Conservation (phyloP, 192 early-diverging fungal species). For the Podila epicladia region DNA sequence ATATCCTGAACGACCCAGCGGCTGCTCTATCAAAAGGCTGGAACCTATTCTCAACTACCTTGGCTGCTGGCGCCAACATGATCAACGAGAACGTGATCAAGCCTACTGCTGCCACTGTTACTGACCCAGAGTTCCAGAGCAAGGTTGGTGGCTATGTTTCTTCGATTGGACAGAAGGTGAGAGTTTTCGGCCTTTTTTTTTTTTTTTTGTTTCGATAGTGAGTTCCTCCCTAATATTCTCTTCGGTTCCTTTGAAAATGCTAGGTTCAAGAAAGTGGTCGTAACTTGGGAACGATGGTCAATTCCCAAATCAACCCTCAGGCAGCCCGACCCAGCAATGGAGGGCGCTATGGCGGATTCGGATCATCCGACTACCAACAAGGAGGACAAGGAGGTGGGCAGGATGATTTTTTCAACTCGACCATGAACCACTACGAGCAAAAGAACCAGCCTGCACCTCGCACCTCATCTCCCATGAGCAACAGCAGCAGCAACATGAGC, state of each 20-base stretch:
- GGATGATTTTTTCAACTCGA: conserved; percentile 53
- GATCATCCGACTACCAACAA: conserved; percentile 34
- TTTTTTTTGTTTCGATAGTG: not conserved
- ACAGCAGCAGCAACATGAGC: not conserved
- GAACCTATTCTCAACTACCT: conserved; percentile 66
- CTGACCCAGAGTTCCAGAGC: conserved; percentile 72
- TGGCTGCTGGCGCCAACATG: conserved; percentile 64
- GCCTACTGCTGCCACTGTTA: conserved; percentile 67
- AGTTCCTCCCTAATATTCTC: not conserved
- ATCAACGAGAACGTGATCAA: conserved; percentile 75
- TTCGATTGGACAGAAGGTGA: conserved; percentile 64
- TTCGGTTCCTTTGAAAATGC: not conserved
- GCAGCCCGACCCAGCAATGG: conserved; percentile 21
- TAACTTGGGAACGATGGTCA: conserved; percentile 42
- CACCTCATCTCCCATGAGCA: conserved; percentile 28
- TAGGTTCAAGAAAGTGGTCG: conserved; percentile 54
- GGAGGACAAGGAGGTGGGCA: conserved; percentile 20
- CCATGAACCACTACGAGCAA: conserved; percentile 58
- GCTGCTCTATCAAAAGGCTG: conserved; percentile 75
- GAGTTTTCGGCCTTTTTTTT: not conserved
- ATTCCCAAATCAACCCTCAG: conserved; percentile 32
- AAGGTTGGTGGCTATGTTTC: conserved; percentile 71
- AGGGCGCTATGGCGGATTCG: conserved; percentile 34
- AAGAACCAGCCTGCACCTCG: conserved; percentile 41
- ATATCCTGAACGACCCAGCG: conserved; percentile 74